Evolutionary conservation across 768 basidiomycete genomes (phyloP), one percentile per base, ranked within the genome.

Genomic region (Hericium coralloides): DNA sequence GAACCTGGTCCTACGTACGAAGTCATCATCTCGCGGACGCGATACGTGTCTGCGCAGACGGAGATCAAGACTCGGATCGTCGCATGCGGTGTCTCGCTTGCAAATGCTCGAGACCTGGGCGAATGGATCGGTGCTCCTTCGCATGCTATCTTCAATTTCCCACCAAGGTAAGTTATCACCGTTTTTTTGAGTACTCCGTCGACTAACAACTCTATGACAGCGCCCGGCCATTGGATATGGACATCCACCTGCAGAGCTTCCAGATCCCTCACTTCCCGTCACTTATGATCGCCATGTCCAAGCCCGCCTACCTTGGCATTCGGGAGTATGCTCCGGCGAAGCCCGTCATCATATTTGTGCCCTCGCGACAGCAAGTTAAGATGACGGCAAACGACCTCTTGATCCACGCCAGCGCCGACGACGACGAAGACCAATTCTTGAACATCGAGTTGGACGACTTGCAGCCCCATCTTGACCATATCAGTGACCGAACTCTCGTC

Each of bases 241-340:
- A 98, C 58, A 94, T 99, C 50, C 95, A 98, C 66, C 74, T 99
- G 8, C 97, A 99, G 66, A 93, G 90, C 43, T 99, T 97, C 76
- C 82, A 82, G 25, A 91, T 94, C 49, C 92, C 94, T n/a, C 97
- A 98, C 67, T 97, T 95, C 83, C 94, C 97, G 0, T 97, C 94
- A 0, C 76, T 99, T 43, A 98, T 99, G 95, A 92, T 98, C 58
- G 82, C 94, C 48, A 98, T 99, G 97, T 94, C 95, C 9, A 98
- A 98, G 68, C 97, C 97, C 0, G 91, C 95, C 0, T 98, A 98
- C 68, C 81, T 98, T 7, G 86, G 95, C 31, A 88, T 98, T 59
- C 74, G 85, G 47, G 95, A 99, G 66, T 85, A 93, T 61, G 86
- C 97, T 0, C 79, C 84, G 0, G 78, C 81, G 4, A 91, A 89